phyloP scores from a whole-genome alignment of 164 flowering plant genomes.

The Dillenia turbinata region DNA sequence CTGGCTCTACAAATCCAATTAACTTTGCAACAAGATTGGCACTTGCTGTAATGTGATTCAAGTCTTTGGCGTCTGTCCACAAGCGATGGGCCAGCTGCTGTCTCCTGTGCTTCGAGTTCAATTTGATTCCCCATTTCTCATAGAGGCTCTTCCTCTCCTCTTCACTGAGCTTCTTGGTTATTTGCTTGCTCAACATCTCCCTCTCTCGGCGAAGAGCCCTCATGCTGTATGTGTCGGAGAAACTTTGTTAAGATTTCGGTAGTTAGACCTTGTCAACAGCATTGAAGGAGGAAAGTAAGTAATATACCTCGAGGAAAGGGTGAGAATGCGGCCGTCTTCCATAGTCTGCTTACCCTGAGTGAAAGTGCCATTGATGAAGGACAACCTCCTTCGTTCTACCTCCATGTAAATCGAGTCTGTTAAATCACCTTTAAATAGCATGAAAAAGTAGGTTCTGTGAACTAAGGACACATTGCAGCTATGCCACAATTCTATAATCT shows the following conservation, averaged over 20 bases:
- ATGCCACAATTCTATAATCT: slow-evolving; percentile 81
- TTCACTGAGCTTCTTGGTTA: slow-evolving; percentile 56
- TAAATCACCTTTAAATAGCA: slow-evolving; percentile 85
- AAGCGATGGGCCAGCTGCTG: slow-evolving; percentile 52
- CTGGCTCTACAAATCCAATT: slow-evolving; percentile 56
- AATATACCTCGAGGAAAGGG: slow-evolving; percentile 59
- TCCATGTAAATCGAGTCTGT: slow-evolving; percentile 79
- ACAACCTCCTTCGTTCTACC: slow-evolving; percentile 79
- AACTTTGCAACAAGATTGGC: slow-evolving; percentile 71
- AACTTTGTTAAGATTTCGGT: neutral
- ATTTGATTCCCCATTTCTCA: slow-evolving; percentile 66
- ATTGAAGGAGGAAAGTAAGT: no score
- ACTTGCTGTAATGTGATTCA: slow-evolving; percentile 59
- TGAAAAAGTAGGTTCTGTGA: slow-evolving; percentile 82
- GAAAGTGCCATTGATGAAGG: slow-evolving; percentile 52
- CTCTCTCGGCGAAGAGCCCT: slow-evolving; percentile 71
- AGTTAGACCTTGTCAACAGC: no score
- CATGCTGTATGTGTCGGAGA: slow-evolving; percentile 29
- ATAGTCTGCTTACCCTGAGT: slow-evolving; percentile 23
- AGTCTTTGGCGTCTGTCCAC: slow-evolving; percentile 61
- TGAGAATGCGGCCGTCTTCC: slow-evolving; percentile 24
- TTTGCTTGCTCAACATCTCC: slow-evolving; percentile 58
- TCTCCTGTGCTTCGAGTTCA: slow-evolving; percentile 65
- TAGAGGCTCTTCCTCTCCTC: slow-evolving; percentile 59
- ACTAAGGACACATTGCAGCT: slow-evolving; percentile 67